Percentiles rank a stretch among this genome's conserved stretches.
These are phyloP conservation scores for Diaporthe batatas DNA, from an alignment of 2,329 filamentous ascomycete genomes.

Conservation along the genomic window DNA sequence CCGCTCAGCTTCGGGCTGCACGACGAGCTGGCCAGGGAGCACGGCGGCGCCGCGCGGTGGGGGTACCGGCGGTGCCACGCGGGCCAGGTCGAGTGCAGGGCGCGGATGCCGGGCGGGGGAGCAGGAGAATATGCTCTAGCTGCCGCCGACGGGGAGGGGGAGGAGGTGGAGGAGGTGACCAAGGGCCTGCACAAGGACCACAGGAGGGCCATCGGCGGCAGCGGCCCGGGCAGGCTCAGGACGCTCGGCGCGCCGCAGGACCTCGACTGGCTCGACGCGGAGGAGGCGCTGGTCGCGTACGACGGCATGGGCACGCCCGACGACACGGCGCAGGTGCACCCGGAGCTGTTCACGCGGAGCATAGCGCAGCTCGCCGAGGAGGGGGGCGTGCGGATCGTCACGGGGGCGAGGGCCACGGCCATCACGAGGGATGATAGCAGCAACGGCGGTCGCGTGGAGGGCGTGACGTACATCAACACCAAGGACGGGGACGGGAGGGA, in stretches of 20 bases:
- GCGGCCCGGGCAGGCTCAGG: slow-evolving; percentile 46
- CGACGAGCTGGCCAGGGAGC: slow-evolving; percentile 75
- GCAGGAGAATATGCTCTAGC: no score
- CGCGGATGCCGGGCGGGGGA: slow-evolving; percentile 16
- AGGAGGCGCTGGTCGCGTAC: slow-evolving; percentile 59
- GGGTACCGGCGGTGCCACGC: slow-evolving; percentile 69
- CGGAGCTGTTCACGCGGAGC: slow-evolving; percentile 79
- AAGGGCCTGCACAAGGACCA: slow-evolving; percentile 42
- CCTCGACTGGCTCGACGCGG: slow-evolving; percentile 76
- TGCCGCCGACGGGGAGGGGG: no score
- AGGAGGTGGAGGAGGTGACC: slow-evolving; percentile 33
- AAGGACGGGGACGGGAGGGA: slow-evolving; percentile 43
- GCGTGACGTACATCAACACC: slow-evolving; percentile 43
- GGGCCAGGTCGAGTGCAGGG: slow-evolving; percentile 41
- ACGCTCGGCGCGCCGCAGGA: slow-evolving; percentile 63
- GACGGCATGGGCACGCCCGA: slow-evolving; percentile 59
- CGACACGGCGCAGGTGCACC: slow-evolving; percentile 83
- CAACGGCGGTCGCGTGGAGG: slow-evolving; percentile 42
- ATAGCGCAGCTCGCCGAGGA: slow-evolving; percentile 78
- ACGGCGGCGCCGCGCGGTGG: slow-evolving; percentile 76
- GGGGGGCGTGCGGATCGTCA: slow-evolving; percentile 66
- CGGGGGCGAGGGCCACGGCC: slow-evolving; percentile 48
- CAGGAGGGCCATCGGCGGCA: slow-evolving; percentile 47
- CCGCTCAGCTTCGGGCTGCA: slow-evolving; percentile 79
- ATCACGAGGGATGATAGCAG: slow-evolving; percentile 48